phyloP scores from a whole-genome alignment of 805 yeast species.

The Yamadazyma paraphyllophila region DNA sequence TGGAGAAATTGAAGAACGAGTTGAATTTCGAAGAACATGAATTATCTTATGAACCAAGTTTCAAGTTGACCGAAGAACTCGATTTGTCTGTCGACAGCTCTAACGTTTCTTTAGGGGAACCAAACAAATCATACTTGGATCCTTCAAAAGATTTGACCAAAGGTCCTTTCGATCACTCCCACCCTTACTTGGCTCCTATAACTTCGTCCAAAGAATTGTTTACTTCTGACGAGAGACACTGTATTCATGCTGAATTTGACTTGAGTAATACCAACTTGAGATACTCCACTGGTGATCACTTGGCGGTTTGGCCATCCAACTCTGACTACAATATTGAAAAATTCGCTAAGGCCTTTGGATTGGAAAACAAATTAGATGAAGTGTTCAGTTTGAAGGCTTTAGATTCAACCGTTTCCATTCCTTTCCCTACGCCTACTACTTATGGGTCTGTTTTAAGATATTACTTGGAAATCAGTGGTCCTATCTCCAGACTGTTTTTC shows the following conservation, averaged over 20 bases:
- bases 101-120: slow-evolving; percentile 70
- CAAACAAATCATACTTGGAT: slow-evolving; percentile 48
- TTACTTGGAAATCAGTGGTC: slow-evolving; percentile 87
- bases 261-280: slow-evolving; percentile 68
- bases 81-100: slow-evolving; percentile 26
- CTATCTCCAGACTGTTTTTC: slow-evolving; percentile 86
- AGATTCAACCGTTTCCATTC: slow-evolving; percentile 64
- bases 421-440: slow-evolving; percentile 83
- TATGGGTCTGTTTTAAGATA: slow-evolving; percentile 82
- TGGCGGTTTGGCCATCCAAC: slow-evolving; percentile 94
- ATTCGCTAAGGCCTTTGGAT: slow-evolving; percentile 62
- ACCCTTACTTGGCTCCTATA: slow-evolving; percentile 81
- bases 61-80: slow-evolving; percentile 41
- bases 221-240: slow-evolving; percentile 60
- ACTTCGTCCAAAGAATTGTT: slow-evolving; percentile 66
- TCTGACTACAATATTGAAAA: slow-evolving; percentile 69
- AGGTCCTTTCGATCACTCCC: slow-evolving; percentile 78
- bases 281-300: slow-evolving; percentile 93
- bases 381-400: slow-evolving; percentile 65
- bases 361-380: slow-evolving; percentile 48
- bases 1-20: slow-evolving; percentile 61
- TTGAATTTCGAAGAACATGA: slow-evolving; percentile 78
- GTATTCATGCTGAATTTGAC: slow-evolving; percentile 90
- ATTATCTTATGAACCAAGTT: slow-evolving; percentile 70
- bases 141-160: slow-evolving; percentile 35